Base-by-base conservation (phyloP, 108 stramenopile species). In the Craspedostauros australis region DNA sequence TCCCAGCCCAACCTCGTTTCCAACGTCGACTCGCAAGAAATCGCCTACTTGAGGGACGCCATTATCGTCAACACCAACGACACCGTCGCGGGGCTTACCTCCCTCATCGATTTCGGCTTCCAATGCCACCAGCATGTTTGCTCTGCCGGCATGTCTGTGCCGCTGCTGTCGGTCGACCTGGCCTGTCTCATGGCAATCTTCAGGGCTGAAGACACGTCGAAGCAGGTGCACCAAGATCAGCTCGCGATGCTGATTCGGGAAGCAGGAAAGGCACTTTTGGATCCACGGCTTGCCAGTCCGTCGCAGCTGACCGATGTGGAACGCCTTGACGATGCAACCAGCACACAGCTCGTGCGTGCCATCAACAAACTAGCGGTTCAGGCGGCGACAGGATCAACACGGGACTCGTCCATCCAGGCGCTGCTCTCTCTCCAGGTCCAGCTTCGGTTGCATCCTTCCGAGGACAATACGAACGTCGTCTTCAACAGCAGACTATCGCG, bases 291-390 rank as follows among this genome's bases (percentile, higher is more conserved):
- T 12, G 67, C 70, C 16, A 41, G 60, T 22, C 32, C 66, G 12
- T 33, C 54, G 12, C 22, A 37, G 19, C 16, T 52, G 26, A 57
- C 57, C 14, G 28, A 53, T 39, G 12, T 30, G 21, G 28, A 49
- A 7, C 30, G 46, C 14, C 46, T 78, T 23, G 68, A 73, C 38
- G 64, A 66, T 41, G 61, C 76, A 15, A 82, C 79, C 14, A 68
- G 64, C 39, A 60, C 71, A 16, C 69, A 77, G 34, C 72, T 82
- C 68, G 77, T 80, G 16, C 71, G 70, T 18, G 80, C 70, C 30
- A 83, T 84, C 49, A 91, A 88, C 50, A 91, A 85, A 75, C 66
- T 84, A 12, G 84, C 84, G 1, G 79, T 85, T 14, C 68, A 77
- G 66, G 79, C 79, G 15, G 72, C 75, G 7, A 72, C 70, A 14